These are phyloP conservation scores for Erysimum cheiranthoides DNA, from an alignment of 345 rosid species.

Conservation along the genomic window DNA sequence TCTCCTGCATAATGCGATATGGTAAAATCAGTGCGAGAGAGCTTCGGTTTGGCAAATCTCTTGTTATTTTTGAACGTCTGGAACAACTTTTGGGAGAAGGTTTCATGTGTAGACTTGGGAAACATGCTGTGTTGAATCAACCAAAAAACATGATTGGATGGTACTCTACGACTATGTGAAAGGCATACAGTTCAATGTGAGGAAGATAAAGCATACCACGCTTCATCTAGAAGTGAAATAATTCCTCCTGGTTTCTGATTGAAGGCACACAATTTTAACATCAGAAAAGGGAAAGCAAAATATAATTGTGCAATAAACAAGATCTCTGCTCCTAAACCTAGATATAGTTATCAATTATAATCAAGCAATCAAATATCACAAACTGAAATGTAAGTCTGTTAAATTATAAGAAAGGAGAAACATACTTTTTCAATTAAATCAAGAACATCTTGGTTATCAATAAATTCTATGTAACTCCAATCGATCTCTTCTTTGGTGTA, in stretches of 20 bases:
- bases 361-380: constrained; percentile 23
- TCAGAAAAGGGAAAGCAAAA: constrained; percentile 32
- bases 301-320: constrained; percentile 20
- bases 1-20: constrained; percentile 95
- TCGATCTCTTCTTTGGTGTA: constrained; percentile 82
- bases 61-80: constrained; percentile 78
- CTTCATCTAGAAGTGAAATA: constrained; percentile 93
- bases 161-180: constrained; percentile 35
- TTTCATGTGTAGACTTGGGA: constrained; percentile 89
- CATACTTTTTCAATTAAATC: constrained; percentile 85
- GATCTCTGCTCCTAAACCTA: constrained; percentile 23
- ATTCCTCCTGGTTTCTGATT: constrained; percentile 94
- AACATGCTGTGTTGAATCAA: constrained; percentile 75
- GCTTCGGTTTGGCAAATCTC: constrained; percentile 94
- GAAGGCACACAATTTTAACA: constrained; percentile 24
- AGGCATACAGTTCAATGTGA: constrained; percentile 41
- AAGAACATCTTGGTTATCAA: constrained; percentile 88
- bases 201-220: constrained; percentile 65
- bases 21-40: constrained; percentile 85
- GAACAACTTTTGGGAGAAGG: constrained; percentile 90
- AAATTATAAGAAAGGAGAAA: constrained; percentile 1
- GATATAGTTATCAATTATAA: constrained; percentile 4
- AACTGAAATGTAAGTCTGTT: constrained; percentile 29
- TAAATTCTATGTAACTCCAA: constrained; percentile 93
- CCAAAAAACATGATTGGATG: constrained; percentile 34